Conservation (phyloP, 768 basidiomycete species). For the Termitomyces sp. region DNA sequence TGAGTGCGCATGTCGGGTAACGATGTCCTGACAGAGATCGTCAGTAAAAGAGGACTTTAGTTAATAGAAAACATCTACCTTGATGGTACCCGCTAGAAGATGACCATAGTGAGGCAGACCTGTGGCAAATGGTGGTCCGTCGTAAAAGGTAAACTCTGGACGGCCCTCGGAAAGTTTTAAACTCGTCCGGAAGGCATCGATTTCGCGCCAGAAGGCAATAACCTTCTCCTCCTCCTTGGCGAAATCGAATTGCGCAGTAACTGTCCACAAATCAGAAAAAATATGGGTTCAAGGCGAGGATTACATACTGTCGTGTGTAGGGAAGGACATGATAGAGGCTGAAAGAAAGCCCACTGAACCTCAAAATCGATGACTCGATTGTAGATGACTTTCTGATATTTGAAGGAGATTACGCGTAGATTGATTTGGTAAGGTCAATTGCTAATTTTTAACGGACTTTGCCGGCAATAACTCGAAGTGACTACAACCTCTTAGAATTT, state of each 20-base stretch:
- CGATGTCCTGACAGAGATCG: conserved; percentile 71
- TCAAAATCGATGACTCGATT: conserved; percentile 10
- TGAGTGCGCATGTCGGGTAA: conserved; percentile 92
- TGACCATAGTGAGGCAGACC: conserved; percentile 97
- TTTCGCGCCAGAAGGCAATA: conserved; percentile 87
- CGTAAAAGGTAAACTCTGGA: conserved; percentile 92
- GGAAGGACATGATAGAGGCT: conserved; percentile 48
- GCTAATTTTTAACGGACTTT: conserved; percentile 12
- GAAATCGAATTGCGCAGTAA: conserved; percentile 75
- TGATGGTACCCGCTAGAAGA: conserved; percentile 88
- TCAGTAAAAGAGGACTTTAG: background rate
- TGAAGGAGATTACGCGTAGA: conserved; percentile 14
- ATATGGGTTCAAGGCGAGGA: conserved; percentile 6
- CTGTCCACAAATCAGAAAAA: conserved; percentile 31
- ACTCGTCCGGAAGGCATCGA: conserved; percentile 95
- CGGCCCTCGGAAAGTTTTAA: conserved; percentile 88
- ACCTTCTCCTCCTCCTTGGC: conserved; percentile 89
- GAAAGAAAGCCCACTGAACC: background rate
- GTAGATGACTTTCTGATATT: conserved; percentile 3
- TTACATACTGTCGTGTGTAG: conserved; percentile 67
- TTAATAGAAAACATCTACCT: conserved; percentile 38
- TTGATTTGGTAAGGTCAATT: conserved; percentile 9
- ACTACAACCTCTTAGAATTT: too few relatives aligned
- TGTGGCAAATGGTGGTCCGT: conserved; percentile 96
- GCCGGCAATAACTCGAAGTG: conserved; percentile 11